Base-by-base conservation (phyloP, 805 yeast species). In the Pichia scutulata region DNA sequence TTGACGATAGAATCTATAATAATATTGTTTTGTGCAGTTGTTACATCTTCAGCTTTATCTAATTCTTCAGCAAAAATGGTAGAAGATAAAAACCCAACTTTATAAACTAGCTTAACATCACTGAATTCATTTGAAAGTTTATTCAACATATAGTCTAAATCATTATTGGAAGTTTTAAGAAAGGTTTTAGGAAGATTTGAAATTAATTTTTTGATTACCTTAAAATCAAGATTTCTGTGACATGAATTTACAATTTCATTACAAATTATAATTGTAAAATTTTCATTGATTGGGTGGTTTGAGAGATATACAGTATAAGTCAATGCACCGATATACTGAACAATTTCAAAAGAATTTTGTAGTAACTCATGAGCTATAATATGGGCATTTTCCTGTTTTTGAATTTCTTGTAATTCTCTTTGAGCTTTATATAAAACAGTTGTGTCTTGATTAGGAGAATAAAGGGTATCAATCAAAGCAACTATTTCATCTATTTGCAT, bases 321-420 rank as follows among this genome's bases (percentile, higher is more conserved):
- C 51, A 86, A 72, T 0, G 95, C 95, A 0, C 95, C 96, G 59
- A 88, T 83, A 62, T 84, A 88, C 59, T 81, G 79, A 54, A 82
- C 77, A 51, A 76, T 77, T 42, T 68, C 56, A 1, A 77, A 72
- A 3, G 61, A 59, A 2, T 62, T 53, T 44, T 52, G 52, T 8
- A 88, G 67, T 21, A 88, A 69, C 39, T 65, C 56, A 36, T 75
- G 71, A 0, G 90, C 95, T 23, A 88, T 60, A 2, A 56, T 55
- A 68, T 80, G 73, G 1, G 88, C 92, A 45, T 73, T 59, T 0
- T 68, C 64, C 0, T 83, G 76, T 56, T 70, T 73, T 61, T 88
- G 96, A 7, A 81, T 59, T 4, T 52, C 57, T 56, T 84, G 92
- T 8, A 88, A 72, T 43, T 70, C 67, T 16, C 67, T 61, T 57